A percentile compares a stretch with the other conserved stretches of the same genome.
phyloP scores from a whole-genome alignment of 106 monocot species.

The Dendrobium nobile region DNA sequence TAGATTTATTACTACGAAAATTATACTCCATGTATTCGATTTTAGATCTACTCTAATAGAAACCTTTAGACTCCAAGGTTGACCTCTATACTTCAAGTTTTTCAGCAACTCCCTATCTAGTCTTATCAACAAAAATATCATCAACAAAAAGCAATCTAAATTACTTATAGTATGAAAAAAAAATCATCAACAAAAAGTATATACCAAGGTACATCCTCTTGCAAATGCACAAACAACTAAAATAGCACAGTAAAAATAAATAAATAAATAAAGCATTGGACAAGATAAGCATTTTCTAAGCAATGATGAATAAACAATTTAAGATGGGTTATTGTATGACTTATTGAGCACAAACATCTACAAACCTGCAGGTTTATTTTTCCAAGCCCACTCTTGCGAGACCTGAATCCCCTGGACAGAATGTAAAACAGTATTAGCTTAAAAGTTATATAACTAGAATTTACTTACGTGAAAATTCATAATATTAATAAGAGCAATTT shows the following conservation, averaged over 20 bases:
- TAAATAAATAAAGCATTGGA: background rate
- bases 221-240: background rate
- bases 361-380: constrained; percentile 75
- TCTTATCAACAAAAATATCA: too few relatives aligned
- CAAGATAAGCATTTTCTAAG: constrained; percentile 1
- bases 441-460: background rate
- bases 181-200: too few relatives aligned
- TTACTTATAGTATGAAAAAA: too few relatives aligned
- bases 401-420: constrained; percentile 53
- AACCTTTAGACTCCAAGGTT: too few relatives aligned
- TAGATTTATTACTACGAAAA: too few relatives aligned
- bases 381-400: constrained; percentile 80
- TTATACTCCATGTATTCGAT: too few relatives aligned
- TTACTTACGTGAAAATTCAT: background rate
- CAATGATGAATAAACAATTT: background rate
- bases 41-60: too few relatives aligned
- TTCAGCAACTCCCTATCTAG: too few relatives aligned
- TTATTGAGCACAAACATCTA: background rate
- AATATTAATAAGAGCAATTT: constrained; percentile 28
- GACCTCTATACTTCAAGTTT: too few relatives aligned
- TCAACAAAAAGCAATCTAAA: too few relatives aligned
- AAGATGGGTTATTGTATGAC: background rate
- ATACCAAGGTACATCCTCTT: too few relatives aligned
- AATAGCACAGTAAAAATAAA: background rate
- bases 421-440: background rate